Base-by-base conservation (phyloP, 1,284 basidiomycete genomes). In the Puccinia novopanici region DNA sequence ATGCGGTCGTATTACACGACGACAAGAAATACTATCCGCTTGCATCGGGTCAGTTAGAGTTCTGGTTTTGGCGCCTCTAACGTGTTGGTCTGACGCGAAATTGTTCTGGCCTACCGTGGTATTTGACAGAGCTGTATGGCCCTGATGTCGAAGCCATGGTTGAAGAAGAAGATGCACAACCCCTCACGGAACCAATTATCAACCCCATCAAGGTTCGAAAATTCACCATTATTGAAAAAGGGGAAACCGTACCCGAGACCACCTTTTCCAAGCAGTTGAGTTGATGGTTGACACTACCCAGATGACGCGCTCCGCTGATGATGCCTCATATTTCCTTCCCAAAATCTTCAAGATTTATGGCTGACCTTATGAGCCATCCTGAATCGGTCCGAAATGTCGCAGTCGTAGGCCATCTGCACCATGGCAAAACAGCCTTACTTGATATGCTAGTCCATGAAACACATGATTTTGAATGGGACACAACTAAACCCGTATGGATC, bases 391-490 rank as follows among this genome's bases (percentile, higher is more conserved):
- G 97, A 74, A 98, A 98, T 85, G 92, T 98, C 67, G 94, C 94
- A 81, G 90, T 98, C 37, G 94, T 94, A 4, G 97, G 97, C 3
- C 95, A 98, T 85, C 87, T 99, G 65, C 96, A 99, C 85, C 97
- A 99, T 84, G 97, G 97, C 84, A 99, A 99, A 88, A 98, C 97
- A 0, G 92, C 93, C 0, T 87, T 99, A 57, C 88, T 99, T 89
- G 97, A 99, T 86, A 97, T 97, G 93, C 90, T 99, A 81, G 91
- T 97, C 1, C 92, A 94, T 83, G 95, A 99, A 87, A 99, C 97
- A 0, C 97, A 99, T 87, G 93, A 94, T 86, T 88, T 99, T 82
- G 89, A 91, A 9, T 96, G 94, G 92, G 93, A 97, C 85, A 90
- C 93, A 40, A 94, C 96, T 87, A 89, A 90, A 84, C 90, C 91